A percentile compares a stretch with the other conserved stretches of the same genome.
Evolutionary conservation across 73 alveolate species (phyloP).

Genomic region (Strombidium stylifer): DNA sequence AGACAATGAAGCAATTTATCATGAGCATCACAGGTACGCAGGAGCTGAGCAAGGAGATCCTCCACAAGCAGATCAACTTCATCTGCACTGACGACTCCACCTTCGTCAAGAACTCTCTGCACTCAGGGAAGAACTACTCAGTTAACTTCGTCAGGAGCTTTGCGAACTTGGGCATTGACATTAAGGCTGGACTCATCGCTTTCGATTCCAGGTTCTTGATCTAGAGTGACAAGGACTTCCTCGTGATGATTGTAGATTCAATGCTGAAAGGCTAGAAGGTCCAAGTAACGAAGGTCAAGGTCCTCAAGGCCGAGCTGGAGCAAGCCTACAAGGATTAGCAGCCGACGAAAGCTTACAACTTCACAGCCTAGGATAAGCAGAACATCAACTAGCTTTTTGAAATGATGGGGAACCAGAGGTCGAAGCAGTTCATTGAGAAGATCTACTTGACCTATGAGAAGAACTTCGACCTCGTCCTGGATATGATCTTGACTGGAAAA

Average conservation of each 20-base stretch:
- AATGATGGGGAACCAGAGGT: not conserved
- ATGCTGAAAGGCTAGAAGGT: slow-evolving; percentile 16
- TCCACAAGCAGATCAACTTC: slow-evolving; percentile 1
- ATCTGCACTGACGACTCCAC: not conserved
- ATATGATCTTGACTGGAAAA: slow-evolving; percentile 4
- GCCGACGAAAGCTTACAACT: not conserved
- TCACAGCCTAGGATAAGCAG: slow-evolving; percentile 5
- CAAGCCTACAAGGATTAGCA: not conserved
- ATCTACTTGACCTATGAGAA: slow-evolving; percentile 10
- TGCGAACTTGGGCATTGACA: slow-evolving; percentile 3
- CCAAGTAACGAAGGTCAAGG: slow-evolving; percentile 8
- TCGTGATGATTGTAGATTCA: slow-evolving; percentile 3
- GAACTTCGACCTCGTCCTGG: slow-evolving; percentile 15
- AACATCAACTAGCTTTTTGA: slow-evolving; percentile 5
- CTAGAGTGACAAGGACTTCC: slow-evolving; percentile 14
- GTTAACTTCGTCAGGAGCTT: too few species aligned
- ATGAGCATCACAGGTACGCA: slow-evolving; percentile 13
- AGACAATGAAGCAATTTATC: not conserved
- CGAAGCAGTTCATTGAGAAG: not conserved
- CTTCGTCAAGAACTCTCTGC: too few species aligned
- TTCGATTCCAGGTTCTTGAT: slow-evolving; percentile 16
- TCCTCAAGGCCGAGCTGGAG: not conserved
- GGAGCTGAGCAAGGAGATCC: slow-evolving; percentile 29
- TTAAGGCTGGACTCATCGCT: not conserved
- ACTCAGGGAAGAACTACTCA: too few species aligned